Base-by-base conservation (phyloP, 306 rosid species). In the Carpinus viminea region DNA sequence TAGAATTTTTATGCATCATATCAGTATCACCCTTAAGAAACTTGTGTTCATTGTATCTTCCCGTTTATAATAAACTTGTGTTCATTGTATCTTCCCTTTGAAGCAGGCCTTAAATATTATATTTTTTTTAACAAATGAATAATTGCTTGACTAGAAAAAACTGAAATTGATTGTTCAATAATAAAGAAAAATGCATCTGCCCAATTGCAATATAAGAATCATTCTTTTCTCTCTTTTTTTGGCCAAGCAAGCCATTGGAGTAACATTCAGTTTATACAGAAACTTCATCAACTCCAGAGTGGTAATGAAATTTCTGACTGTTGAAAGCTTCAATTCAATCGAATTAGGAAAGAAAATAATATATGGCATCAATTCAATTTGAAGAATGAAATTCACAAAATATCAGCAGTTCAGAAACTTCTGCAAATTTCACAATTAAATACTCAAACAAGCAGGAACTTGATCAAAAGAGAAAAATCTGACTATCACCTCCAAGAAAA, bases 401-500 rank as follows among this genome's bases (percentile, higher is more conserved):
- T 21, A 66, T 11, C 18, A 5, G n/a, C 68, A 13, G 3, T 24
- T 21, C 43, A 26, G 2, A 61, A 76, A 66, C 65, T 31, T 47
- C 43, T 28, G 51, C 76, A 34, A 31, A 34, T 60, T 53, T 71
- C 38, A 70, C 41, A 38, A 31, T 64, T 76, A 53, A 76, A 34
- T 34, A 38, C 69, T 11, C 56, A 52, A 7, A 60, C 17, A 52
- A 66, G 50, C 5, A 66, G 43, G 50, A 43, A 66, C 45, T 43
- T 10, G 7, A 66, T 66, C 51, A 43, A 18, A 1, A 16, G 38
- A 18, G 72, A 66, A 16, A 38, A 18, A 20, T 18, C 68, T 26
- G 12, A 61, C 68, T 12, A 12, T 28, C 50, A 1, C 71, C 41
- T 5, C 70, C 46, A 31, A 31, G 34, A 38, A 17, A 56, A 20